phyloP scores from a whole-genome alignment of 192 early-diverging fungal species.

The Podila horticola region DNA sequence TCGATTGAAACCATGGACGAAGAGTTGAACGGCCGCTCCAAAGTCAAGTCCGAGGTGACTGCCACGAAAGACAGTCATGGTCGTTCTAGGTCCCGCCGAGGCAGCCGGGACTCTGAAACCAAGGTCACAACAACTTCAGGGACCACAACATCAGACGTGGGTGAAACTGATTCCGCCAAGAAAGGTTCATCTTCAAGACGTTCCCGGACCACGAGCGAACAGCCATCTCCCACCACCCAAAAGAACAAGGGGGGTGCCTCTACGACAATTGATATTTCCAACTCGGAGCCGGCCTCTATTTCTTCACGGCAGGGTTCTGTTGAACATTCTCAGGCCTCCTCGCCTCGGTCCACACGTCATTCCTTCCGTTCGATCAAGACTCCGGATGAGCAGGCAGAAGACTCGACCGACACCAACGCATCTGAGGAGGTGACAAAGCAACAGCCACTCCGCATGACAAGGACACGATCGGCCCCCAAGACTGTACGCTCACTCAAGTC shows the following conservation, averaged over 20 bases:
- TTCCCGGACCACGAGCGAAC: conserved; percentile 20
- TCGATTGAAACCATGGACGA: conserved; percentile 29
- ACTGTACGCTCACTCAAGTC: conserved; percentile 9
- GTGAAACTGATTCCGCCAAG: background rate
- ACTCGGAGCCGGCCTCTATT: background rate
- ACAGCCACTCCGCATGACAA: conserved; percentile 37
- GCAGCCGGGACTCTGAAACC: conserved; percentile 35
- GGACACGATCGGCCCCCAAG: conserved; percentile 36
- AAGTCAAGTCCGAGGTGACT: conserved; percentile 16
- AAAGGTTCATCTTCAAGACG: conserved; percentile 18
- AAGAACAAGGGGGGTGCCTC: background rate
- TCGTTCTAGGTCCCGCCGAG: conserved; percentile 30
- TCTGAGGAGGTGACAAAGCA: conserved; percentile 7
- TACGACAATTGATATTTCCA: conserved; percentile 1
- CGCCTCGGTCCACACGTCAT: conserved; percentile 47
- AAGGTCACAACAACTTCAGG: background rate
- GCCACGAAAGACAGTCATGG: conserved; percentile 28
- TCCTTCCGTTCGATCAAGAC: conserved; percentile 16
- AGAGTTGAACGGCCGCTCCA: conserved; percentile 44
- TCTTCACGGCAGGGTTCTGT: conserved; percentile 39
- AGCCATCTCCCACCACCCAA: conserved; percentile 7
- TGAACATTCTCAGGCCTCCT: conserved; percentile 15
- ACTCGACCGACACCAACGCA: conserved; percentile 1
- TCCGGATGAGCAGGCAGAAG: conserved; percentile 9
- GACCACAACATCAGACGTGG: background rate